Evolutionary conservation across 2,329 filamentous ascomycete species (phyloP), one percentile per base, ranked within the genome.

Genomic region (Diaporthe helianthi): DNA sequence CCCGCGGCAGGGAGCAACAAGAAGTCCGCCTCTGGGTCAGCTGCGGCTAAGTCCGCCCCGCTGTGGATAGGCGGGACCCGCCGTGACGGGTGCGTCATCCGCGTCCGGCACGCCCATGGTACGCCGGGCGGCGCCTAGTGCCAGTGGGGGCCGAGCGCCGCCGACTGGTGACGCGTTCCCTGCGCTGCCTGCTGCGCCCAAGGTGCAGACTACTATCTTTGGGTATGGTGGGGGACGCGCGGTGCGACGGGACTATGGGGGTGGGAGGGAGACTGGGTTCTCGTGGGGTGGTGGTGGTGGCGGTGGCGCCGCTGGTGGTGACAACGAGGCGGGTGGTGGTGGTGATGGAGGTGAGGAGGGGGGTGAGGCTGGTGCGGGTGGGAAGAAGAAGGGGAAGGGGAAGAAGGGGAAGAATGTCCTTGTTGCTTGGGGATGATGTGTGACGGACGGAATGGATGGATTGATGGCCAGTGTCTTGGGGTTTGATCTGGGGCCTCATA

Each of bases 181-280:
- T 0, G 90, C 93, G 1, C 85, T 98, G 1, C 94, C 94, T 0
- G 85, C 89, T 0, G 94, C 93, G 1, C 86, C 92, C 0, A 98
- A 90, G 75, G 86, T 87, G 3, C 82, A 83, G 51, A 89, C 86
- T 1, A 88, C 86, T 0, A 88, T 90, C 53, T 89, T 89, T 67
- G 87, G 87, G 3, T 89, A 90, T 73, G 88, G 88, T 2, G 53
- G 64, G 13, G 78, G 81, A 5, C 81, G 87, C 4, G 78, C 83
- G 38, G 87, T 90, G 19, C 81, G 86, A 55, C 79, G 88, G 51
- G 87, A 90, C 73, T 79, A 83, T 47, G 84, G 83, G 10, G 75
- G 72, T 1, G 74, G 76, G 7, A 79, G 81, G 41, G 81, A 84
- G 19, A 86, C 85, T 0, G 84, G 83, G 1, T 89, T 89, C 73